Evolutionary conservation across 2,329 filamentous ascomycete species (phyloP), one percentile per base, ranked within the genome.

Genomic region (Colletotrichum neosansevieriae): DNA sequence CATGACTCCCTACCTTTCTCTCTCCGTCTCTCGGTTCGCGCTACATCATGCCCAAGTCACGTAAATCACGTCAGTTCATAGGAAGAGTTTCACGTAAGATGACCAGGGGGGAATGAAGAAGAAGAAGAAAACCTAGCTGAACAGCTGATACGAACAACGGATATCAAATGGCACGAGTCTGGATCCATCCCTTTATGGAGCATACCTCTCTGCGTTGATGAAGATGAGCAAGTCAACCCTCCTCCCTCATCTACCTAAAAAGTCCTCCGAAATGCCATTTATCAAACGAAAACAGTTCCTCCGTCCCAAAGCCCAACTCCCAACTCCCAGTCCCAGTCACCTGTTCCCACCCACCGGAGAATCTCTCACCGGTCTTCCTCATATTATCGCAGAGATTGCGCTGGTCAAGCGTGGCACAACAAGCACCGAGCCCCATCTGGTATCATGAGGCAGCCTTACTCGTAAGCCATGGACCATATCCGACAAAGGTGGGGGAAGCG

Each of bases 311-410:
- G 9, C 36, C 36, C 36, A 17, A 13, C 4, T 44, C 13, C 19
- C 19, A 5, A 9, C 6, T 44, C 13, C 19, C 19, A 5, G 12
- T 34, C 38, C 21, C 38, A 21, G 21, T 12, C 17, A 21, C 45
- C 6, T 29, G 24, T 49, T 21, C n/a, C 44, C 45, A 15, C 53
- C 38, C 53, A 57, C 36, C 53, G 53, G 53, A 57, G 13, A 44
- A 44, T 15, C 19, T 42, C 53, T 57, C 53, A 57, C 53, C 53
- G 53, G 36, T 29, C 29, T 54, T n/a, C 11, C 21, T 57, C 42
- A 42, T 10, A 57, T 57, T 32, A 29, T 47, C 56, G 15, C n/a
- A 38, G 44, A 59, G 45, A 59, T 59, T 59, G 19, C 57, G 17
- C n/a, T 44, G 32, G 49, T 59, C 32, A 42, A 32, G 57, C 36